Evolutionary conservation across 1,284 basidiomycete genomes (phyloP).

Genomic region (Pseudozyma thailandica): DNA sequence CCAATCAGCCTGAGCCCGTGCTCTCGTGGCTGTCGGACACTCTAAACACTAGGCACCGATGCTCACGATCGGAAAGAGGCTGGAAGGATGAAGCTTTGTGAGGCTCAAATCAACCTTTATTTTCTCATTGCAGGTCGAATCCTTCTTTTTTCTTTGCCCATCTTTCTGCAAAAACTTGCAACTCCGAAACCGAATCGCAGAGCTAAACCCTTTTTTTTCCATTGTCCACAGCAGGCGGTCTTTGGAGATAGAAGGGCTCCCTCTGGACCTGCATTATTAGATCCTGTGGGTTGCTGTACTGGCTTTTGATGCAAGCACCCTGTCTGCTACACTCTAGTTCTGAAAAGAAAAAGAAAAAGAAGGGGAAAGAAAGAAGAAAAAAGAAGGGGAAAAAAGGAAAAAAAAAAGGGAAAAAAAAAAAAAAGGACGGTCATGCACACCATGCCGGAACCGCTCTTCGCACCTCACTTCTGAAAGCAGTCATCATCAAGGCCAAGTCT

Average conservation of each 20-base stretch:
- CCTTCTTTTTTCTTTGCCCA: background rate
- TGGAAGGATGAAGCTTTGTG: background rate
- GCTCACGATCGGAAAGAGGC: background rate
- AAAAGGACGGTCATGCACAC: background rate
- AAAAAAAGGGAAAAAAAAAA: too few species aligned
- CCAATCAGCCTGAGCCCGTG: background rate
- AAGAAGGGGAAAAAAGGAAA: too few species aligned
- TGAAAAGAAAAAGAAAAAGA: too few species aligned
- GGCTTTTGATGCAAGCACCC: too few species aligned
- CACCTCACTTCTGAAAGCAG: too few species aligned
- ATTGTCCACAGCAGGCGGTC: background rate
- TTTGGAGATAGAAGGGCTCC: background rate
- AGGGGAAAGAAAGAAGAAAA: background rate
- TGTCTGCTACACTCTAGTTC: too few species aligned
- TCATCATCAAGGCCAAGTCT: too few species aligned
- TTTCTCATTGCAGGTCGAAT: background rate
- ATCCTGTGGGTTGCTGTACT: too few species aligned
- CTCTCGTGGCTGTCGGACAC: background rate
- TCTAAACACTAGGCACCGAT: background rate
- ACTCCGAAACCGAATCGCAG: conserved; percentile 11
- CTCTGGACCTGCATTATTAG: background rate
- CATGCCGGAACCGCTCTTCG: background rate
- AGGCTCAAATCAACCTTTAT: too few species aligned
- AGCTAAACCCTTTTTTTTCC: background rate
- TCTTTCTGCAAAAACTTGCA: too few species aligned